Percentiles rank a stretch among this genome's conserved stretches.
These are phyloP conservation scores for Echinosophora koreensis DNA, from an alignment of 306 rosid genomes.

Conservation along the genomic window DNA sequence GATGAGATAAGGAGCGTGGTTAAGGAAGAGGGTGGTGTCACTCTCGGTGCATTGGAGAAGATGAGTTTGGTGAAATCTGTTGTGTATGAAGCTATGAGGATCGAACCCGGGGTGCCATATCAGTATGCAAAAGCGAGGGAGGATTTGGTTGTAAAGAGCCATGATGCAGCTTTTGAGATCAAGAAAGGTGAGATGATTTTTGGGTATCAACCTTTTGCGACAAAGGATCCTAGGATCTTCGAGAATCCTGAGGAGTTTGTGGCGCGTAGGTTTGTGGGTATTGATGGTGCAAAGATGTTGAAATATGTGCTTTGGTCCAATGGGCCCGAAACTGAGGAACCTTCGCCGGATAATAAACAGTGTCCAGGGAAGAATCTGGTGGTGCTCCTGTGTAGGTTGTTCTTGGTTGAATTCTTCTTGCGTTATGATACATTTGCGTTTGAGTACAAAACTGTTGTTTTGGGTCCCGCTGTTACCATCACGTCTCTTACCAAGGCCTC, in stretches of 20 bases:
- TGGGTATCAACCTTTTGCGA: slow-evolving; percentile 74
- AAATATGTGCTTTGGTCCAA: slow-evolving; percentile 54
- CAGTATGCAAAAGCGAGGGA: slow-evolving; percentile 77
- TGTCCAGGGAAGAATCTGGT: slow-evolving; percentile 55
- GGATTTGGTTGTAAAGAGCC: slow-evolving; percentile 60
- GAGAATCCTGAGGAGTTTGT: slow-evolving; percentile 56
- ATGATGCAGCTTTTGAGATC: slow-evolving; percentile 63
- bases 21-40: slow-evolving; percentile 54
- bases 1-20: slow-evolving; percentile 61
- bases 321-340: slow-evolving; percentile 45
- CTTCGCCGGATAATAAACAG: slow-evolving; percentile 41
- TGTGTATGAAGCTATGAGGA: slow-evolving; percentile 65
- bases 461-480: slow-evolving; percentile 40
- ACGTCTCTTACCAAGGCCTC: slow-evolving; percentile 47
- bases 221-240: slow-evolving; percentile 69
- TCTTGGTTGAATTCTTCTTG: slow-evolving; percentile 53
- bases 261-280: slow-evolving; percentile 46
- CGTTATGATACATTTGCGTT: slow-evolving; percentile 49
- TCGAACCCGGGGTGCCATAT: slow-evolving; percentile 73
- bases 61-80: slow-evolving; percentile 69
- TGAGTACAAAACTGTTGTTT: background rate
- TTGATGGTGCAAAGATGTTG: slow-evolving; percentile 44
- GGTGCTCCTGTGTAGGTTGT: slow-evolving; percentile 50
- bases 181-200: slow-evolving; percentile 78
- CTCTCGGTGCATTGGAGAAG: slow-evolving; percentile 53